A percentile compares a stretch with the other conserved stretches of the same genome.
These are phyloP conservation scores for Ambrosiella beaveri DNA, from an alignment of 2,329 filamentous ascomycete genomes.

Conservation along the genomic window DNA sequence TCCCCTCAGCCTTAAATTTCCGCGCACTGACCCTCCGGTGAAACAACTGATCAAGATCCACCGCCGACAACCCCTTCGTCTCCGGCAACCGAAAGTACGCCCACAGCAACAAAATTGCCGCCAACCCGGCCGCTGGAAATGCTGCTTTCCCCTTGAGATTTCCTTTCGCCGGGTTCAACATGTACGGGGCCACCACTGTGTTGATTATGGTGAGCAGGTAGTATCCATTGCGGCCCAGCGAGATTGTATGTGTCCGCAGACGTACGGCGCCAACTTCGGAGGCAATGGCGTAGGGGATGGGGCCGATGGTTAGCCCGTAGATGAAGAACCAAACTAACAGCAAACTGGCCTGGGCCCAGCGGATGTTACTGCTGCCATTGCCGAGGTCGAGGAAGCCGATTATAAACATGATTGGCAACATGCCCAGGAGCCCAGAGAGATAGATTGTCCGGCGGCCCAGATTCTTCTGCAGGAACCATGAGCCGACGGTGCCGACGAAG, in stretches of 20 bases:
- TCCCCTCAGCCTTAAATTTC: not conserved
- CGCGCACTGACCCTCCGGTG: conserved; percentile 18
- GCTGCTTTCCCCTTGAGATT: conserved; percentile 23
- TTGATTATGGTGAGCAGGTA: conserved; percentile 18
- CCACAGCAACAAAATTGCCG: conserved; percentile 15
- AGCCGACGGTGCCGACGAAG: conserved; percentile 26
- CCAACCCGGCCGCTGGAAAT: conserved; percentile 15
- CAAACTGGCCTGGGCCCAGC: conserved; percentile 25
- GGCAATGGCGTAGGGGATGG: conserved; percentile 27
- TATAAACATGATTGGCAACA: conserved; percentile 24
- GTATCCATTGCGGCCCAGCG: conserved; percentile 25
- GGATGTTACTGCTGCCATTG: conserved; percentile 1
- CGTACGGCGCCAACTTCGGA: conserved; percentile 27
- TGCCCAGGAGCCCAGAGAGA: conserved; percentile 22
- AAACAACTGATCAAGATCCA: conserved; percentile 22
- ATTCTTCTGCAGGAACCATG: conserved; percentile 26
- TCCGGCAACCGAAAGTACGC: conserved; percentile 22
- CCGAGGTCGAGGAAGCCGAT: conserved; percentile 27
- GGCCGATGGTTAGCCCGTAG: conserved; percentile 28
- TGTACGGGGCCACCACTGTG: conserved; percentile 19
- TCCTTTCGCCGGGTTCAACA: conserved; percentile 20
- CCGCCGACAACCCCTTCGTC: conserved; percentile 20
- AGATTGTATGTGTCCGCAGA: conserved; percentile 26
- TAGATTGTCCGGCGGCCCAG: conserved; percentile 28
- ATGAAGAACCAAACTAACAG: conserved; percentile 28